Conservation (phyloP, 495 filamentous ascomycete species). For the Hyaloscypha hepaticicola region DNA sequence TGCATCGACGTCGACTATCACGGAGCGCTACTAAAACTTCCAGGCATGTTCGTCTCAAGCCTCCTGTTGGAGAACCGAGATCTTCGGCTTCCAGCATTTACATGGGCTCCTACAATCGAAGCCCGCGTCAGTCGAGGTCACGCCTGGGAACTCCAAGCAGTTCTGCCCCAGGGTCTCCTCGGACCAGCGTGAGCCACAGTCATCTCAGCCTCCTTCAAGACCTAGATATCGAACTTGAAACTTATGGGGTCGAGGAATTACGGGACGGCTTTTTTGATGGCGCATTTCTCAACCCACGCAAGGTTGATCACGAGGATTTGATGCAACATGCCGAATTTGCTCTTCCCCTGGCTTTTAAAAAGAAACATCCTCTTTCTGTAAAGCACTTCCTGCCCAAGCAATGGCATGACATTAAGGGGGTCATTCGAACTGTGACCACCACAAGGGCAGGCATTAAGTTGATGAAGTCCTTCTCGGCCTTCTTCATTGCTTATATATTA, state of each 20-base stretch:
- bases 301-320: slow-evolving; percentile 37
- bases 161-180: slow-evolving; percentile 32
- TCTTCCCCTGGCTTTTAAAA: slow-evolving; percentile 39
- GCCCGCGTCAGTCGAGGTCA: slow-evolving; percentile 11
- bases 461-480: slow-evolving; percentile 51
- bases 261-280: slow-evolving; percentile 62
- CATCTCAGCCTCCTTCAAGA: slow-evolving; percentile 41
- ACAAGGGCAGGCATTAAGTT: slow-evolving; percentile 50
- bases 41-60: slow-evolving; percentile 21
- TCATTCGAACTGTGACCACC: slow-evolving; percentile 37
- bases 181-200: slow-evolving; percentile 31
- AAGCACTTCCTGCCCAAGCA: slow-evolving; percentile 47
- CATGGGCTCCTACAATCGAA: slow-evolving; percentile 34
- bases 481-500: slow-evolving; percentile 52
- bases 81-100: slow-evolving; percentile 32
- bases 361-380: slow-evolving; percentile 43
- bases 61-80: slow-evolving; percentile 17
- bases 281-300: slow-evolving; percentile 47
- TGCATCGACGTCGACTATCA: slow-evolving; percentile 19
- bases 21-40: slow-evolving; percentile 18
- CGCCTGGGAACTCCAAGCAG: slow-evolving; percentile 18
- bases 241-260: slow-evolving; percentile 53
- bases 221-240: slow-evolving; percentile 42
- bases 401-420: slow-evolving; percentile 38
- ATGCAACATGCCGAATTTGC: slow-evolving; percentile 39